Base-by-base conservation (phyloP, 2,329 filamentous ascomycete genomes). In the Drechslerella dactyloides region DNA sequence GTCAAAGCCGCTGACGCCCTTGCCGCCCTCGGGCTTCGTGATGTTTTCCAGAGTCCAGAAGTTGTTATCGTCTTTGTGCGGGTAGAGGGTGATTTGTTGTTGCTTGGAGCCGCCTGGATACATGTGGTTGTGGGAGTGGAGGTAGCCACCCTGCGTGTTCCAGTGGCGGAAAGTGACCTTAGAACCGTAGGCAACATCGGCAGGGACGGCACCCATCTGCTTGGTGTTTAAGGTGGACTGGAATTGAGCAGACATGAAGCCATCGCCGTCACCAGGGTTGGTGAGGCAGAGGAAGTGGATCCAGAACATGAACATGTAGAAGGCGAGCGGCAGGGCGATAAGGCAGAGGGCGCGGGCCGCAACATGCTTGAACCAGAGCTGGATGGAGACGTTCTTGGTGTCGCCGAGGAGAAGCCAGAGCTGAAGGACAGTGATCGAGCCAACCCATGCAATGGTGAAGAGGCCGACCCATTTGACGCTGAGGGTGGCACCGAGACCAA, bases 231-330 rank as follows among this genome's bases (percentile, higher is more conserved):
- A 84, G 1, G 94, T 97, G 33, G 94, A 90, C 82, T 99, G 94
- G 83, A 99, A 99, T 79, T 99, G 94, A 62, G 93, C 96, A 78
- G 93, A 97, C 94, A 99, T 99, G 84, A 99, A 99, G 62, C 94
- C 94, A 80, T 99, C 94, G 61, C 94, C 94, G 58, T 99, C 94
- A 70, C 94, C 94, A 27, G 94, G 94, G 81, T 99, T 99, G 70
- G 89, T 86, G 46, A 99, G 85, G 83, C 91, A 96, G 76, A 93
- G 76, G 81, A 99, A 99, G 83, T 99, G 94, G 77, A 99, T 96
- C 59, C 87, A 93, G 78, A 99, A 99, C 90, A 97, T 96, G 78
- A 86, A 89, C 84, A 97, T 89, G 83, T 99, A 99, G 82, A 99
- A 96, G 37, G 87, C 87, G 24, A 90, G 75, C 5, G 94, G 94